A percentile compares a stretch with the other conserved stretches of the same genome.
Conservation (phyloP, 345 rosid species). For the Gynandropsis gynandra region DNA sequence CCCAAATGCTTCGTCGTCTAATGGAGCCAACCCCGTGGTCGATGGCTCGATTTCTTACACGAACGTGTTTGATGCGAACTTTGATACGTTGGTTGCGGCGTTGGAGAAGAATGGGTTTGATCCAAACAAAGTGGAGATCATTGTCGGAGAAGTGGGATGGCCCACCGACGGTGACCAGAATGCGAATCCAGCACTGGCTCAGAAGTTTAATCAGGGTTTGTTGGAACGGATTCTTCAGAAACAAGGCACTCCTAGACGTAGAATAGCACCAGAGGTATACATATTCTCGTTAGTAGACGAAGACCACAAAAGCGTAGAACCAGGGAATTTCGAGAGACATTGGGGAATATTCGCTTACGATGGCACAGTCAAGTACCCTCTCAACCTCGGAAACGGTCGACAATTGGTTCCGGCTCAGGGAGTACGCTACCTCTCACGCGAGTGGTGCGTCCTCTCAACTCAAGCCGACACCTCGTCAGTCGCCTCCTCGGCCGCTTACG, state of each 20-base stretch:
- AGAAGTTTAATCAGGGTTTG: slow-evolving; percentile 76
- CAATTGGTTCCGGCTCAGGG: slow-evolving; percentile 49
- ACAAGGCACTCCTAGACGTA: slow-evolving; percentile 65
- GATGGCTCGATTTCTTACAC: slow-evolving; percentile 75
- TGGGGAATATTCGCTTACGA: slow-evolving; percentile 77
- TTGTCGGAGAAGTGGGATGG: slow-evolving; percentile 94
- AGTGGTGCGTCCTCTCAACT: slow-evolving; percentile 66
- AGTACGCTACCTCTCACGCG: slow-evolving; percentile 46
- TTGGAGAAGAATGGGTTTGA: slow-evolving; percentile 74
- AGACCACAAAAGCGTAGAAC: slow-evolving; percentile 63
- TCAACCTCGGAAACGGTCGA: slow-evolving; percentile 39
- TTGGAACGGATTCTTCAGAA: slow-evolving; percentile 42
- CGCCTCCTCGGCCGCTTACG: slow-evolving; percentile 25
- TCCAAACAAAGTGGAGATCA: slow-evolving; percentile 43
- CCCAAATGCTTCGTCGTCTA: slow-evolving; percentile 25
- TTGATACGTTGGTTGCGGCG: slow-evolving; percentile 66
- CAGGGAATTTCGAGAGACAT: slow-evolving; percentile 72
- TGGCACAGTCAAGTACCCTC: slow-evolving; percentile 55
- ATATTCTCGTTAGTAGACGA: slow-evolving; percentile 73
- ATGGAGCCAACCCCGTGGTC: slow-evolving; percentile 45
- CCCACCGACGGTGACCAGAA: slow-evolving; percentile 69
- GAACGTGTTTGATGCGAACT: slow-evolving; percentile 83
- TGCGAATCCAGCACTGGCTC: slow-evolving; percentile 51
- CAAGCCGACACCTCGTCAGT: slow-evolving; percentile 27
- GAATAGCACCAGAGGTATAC: slow-evolving; percentile 58